Evolutionary conservation across 164 flowering plant genomes (phyloP).

Genomic region (Macadamia tetraphylla): DNA sequence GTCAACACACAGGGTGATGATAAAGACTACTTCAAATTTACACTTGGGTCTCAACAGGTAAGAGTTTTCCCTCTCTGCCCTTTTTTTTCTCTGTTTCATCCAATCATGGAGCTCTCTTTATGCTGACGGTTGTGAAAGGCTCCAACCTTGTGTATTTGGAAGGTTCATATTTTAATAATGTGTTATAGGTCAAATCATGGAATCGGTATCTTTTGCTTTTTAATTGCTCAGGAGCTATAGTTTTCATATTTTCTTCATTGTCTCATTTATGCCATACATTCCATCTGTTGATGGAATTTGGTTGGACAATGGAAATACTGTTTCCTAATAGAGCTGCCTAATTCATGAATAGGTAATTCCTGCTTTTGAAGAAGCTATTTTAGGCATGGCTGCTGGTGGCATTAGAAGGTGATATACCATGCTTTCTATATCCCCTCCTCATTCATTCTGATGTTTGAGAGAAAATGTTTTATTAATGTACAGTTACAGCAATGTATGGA

Average conservation of each 20-base stretch:
- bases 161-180: not conserved
- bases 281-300: not conserved
- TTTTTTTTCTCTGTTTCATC: not conserved
- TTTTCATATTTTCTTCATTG: not conserved
- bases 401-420: conserved; percentile 65
- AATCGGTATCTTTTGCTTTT: not conserved
- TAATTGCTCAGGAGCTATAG: not conserved
- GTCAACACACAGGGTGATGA: conserved; percentile 68
- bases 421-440: not conserved
- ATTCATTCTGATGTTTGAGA: not conserved
- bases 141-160: not conserved
- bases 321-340: not conserved
- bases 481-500: too few species aligned
- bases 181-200: not conserved
- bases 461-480: too few species aligned
- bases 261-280: not conserved
- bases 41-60: conserved; percentile 76
- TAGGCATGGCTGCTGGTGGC: conserved; percentile 83
- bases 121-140: not conserved
- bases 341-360: conserved; percentile 68
- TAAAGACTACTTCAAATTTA: conserved; percentile 82
- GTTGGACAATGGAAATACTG: not conserved
- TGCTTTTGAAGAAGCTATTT: conserved; percentile 93
- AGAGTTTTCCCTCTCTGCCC: not conserved
- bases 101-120: not conserved